A percentile compares a stretch with the other conserved stretches of the same genome.
Evolutionary conservation across 2,329 filamentous ascomycete species (phyloP).

Genomic region (Botrytis cinerea): DNA sequence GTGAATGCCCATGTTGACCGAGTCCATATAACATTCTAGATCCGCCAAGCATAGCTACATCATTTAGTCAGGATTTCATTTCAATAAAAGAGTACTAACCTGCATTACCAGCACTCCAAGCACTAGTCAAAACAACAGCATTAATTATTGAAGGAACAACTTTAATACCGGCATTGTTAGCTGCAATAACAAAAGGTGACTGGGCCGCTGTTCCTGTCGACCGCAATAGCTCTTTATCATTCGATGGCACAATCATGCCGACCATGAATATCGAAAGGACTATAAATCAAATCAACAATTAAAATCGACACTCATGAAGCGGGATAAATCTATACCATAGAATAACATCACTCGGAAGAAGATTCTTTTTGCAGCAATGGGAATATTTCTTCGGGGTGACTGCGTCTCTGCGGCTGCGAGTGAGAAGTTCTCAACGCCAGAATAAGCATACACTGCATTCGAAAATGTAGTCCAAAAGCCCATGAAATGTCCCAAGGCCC

Average conservation of each 20-base stretch:
- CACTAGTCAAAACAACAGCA: slow-evolving; percentile 72
- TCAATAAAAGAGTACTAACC: neutral
- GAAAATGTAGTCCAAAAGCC: slow-evolving; percentile 47
- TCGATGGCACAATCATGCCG: slow-evolving; percentile 59
- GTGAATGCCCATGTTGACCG: slow-evolving; percentile 57
- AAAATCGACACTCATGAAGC: rapidly evolving
- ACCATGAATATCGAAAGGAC: slow-evolving; percentile 47
- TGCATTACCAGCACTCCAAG: slow-evolving; percentile 69
- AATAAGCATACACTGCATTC: slow-evolving; percentile 50
- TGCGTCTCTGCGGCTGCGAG: slow-evolving; percentile 57
- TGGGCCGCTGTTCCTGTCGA: slow-evolving; percentile 51
- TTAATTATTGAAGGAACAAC: slow-evolving; percentile 74
- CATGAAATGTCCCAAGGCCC: slow-evolving; percentile 62
- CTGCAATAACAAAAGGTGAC: slow-evolving; percentile 71
- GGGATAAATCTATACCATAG: slow-evolving; percentile 44
- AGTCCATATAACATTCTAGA: slow-evolving; percentile 62
- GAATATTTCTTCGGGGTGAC: slow-evolving; percentile 55
- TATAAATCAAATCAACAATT: slow-evolving; percentile 31
- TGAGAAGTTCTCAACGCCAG: slow-evolving; percentile 54
- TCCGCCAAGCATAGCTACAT: slow-evolving; percentile 55
- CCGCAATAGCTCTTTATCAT: slow-evolving; percentile 51
- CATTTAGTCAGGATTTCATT: neutral
- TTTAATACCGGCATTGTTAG: slow-evolving; percentile 65
- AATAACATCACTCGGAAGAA: slow-evolving; percentile 59
- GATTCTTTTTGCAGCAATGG: slow-evolving; percentile 52